Percentiles rank a stretch among this genome's conserved stretches.
phyloP scores from a whole-genome alignment of 2,329 filamentous ascomycete species.

The Fusarium domesticum region DNA sequence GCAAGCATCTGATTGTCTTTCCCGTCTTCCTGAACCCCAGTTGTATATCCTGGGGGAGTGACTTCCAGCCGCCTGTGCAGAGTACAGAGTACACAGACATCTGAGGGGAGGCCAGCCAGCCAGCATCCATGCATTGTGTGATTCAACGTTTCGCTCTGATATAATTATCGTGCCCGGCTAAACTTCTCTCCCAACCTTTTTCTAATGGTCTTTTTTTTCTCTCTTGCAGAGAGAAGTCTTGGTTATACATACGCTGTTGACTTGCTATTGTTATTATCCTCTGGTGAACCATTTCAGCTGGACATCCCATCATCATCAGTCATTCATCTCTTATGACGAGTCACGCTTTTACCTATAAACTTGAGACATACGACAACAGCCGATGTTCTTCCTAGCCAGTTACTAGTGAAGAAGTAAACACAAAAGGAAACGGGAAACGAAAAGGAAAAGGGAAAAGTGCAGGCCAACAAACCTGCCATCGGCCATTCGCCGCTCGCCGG shows the following conservation, averaged over 20 bases:
- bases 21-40: neutral
- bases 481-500: slow-evolving; percentile 7
- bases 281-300: slow-evolving; percentile 1
- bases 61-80: neutral
- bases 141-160: slow-evolving; percentile 18
- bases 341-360: slow-evolving; percentile 16
- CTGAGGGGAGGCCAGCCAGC: slow-evolving; percentile 6
- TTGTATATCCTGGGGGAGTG: neutral
- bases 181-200: slow-evolving; percentile 7
- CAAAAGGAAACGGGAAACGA: slow-evolving; percentile 7
- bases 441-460: slow-evolving; percentile 11
- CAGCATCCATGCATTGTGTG: slow-evolving; percentile 8
- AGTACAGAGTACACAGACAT: neutral
- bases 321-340: slow-evolving; percentile 17
- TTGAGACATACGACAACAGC: slow-evolving; percentile 14
- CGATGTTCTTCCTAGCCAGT: neutral
- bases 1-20: too few species aligned
- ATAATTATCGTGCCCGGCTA: slow-evolving; percentile 22
- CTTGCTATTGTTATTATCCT: neutral
- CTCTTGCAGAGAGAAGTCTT: slow-evolving; percentile 3
- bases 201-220: slow-evolving; percentile 6
- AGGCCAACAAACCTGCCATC: too few species aligned
- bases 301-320: too few species aligned
- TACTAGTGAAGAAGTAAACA: neutral
- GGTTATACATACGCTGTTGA: slow-evolving; percentile 8